phyloP scores from a whole-genome alignment of 306 rosid genomes.

The Begonia masoniana region DNA sequence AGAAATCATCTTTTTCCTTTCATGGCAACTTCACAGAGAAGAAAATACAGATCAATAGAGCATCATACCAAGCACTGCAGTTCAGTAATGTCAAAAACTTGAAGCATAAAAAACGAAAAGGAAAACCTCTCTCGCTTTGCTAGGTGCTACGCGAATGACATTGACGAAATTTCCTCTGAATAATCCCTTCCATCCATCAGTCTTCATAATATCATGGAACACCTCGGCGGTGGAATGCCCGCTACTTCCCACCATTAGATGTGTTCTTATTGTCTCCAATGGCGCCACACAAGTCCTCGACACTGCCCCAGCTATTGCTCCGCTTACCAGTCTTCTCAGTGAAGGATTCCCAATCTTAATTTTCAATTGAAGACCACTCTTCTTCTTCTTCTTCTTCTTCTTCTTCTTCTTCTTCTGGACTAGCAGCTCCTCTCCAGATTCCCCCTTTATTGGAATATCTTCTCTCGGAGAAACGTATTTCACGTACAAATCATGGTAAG shows the following conservation, averaged over 20 bases:
- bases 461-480: slow-evolving; percentile 15
- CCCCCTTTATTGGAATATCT: slow-evolving; percentile 29
- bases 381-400: slow-evolving; percentile 28
- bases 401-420: no score
- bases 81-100: no score
- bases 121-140: slow-evolving; percentile 93
- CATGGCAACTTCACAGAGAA: no score
- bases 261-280: slow-evolving; percentile 90
- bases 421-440: slow-evolving; percentile 18
- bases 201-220: slow-evolving; percentile 55
- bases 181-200: slow-evolving; percentile 93
- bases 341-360: slow-evolving; percentile 67
- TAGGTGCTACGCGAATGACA: slow-evolving; percentile 96
- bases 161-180: slow-evolving; percentile 89
- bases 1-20: no score
- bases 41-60: no score
- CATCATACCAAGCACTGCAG: no score
- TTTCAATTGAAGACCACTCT: slow-evolving; percentile 36
- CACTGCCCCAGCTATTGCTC: slow-evolving; percentile 84
- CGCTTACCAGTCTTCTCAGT: slow-evolving; percentile 69
- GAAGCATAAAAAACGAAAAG: not conserved
- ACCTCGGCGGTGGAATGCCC: slow-evolving; percentile 65
- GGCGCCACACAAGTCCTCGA: slow-evolving; percentile 93
- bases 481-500: slow-evolving; percentile 3
- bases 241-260: slow-evolving; percentile 85